phyloP scores from a whole-genome alignment of 805 yeast species.

The Lipomyces mesembrius region DNA sequence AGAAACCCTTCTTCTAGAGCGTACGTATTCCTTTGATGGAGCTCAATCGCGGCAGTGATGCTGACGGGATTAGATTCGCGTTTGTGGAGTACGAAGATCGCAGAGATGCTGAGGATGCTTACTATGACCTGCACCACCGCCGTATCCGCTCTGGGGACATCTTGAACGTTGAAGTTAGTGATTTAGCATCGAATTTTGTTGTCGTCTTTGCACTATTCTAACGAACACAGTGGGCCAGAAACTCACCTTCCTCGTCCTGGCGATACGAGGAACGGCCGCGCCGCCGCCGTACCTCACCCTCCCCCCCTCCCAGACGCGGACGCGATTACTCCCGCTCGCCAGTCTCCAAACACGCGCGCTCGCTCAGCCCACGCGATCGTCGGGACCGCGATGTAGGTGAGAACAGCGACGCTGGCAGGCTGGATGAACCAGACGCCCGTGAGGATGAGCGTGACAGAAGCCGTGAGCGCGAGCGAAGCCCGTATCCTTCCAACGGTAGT shows the following conservation, averaged over 20 bases:
- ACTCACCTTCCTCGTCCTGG: slow-evolving; percentile 38
- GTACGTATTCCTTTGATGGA: slow-evolving; percentile 23
- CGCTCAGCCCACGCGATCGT: slow-evolving; percentile 15
- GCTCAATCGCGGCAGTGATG: neutral
- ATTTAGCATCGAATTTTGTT: neutral
- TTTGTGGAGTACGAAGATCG: slow-evolving; percentile 44
- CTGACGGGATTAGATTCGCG: slow-evolving; percentile 38
- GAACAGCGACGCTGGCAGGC: slow-evolving; percentile 21
- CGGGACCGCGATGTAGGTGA: slow-evolving; percentile 6
- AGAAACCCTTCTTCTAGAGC: slow-evolving; percentile 36
- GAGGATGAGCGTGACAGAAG: slow-evolving; percentile 13
- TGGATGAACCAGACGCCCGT: slow-evolving; percentile 11
- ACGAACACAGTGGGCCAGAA: slow-evolving; percentile 36
- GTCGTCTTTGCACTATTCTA: neutral
- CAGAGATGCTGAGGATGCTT: slow-evolving; percentile 46
- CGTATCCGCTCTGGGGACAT: slow-evolving; percentile 41
- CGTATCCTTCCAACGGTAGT: slow-evolving; percentile 15
- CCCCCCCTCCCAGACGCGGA: slow-evolving; percentile 30
- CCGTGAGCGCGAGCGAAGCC: slow-evolving; percentile 19
- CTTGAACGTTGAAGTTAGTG: slow-evolving; percentile 38
- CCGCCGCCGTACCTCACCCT: slow-evolving; percentile 25
- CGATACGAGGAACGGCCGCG: slow-evolving; percentile 37
- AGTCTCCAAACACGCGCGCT: slow-evolving; percentile 11
- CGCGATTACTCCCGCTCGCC: slow-evolving; percentile 25
- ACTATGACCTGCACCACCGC: slow-evolving; percentile 42